These are phyloP conservation scores for Coemansia sp. DNA, from an alignment of 192 early-diverging fungal genomes.

Conservation along the genomic window DNA sequence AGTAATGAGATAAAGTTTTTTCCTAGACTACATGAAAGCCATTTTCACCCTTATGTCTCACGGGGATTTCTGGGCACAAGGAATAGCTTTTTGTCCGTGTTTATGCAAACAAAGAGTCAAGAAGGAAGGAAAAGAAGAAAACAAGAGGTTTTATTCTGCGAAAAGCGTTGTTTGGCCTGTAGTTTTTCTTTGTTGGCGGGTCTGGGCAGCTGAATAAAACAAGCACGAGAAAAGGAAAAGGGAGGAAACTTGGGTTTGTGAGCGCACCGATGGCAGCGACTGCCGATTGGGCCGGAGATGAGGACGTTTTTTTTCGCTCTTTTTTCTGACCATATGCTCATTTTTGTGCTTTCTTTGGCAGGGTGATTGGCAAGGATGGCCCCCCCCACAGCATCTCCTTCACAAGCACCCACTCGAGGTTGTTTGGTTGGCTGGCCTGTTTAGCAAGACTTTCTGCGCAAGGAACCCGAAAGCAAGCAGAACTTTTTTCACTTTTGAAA, in stretches of 20 bases:
- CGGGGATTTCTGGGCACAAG: neutral
- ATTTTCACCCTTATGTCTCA: neutral
- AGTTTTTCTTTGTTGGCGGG: neutral
- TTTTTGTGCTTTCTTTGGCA: neutral
- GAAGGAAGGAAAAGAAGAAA: neutral
- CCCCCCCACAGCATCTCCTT: neutral
- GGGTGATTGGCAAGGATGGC: neutral
- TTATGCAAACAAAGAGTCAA: neutral
- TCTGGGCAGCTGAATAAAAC: neutral
- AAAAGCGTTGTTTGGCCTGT: neutral
- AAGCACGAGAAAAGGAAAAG: neutral
- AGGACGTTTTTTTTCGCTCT: neutral
- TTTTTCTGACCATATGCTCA: no score
- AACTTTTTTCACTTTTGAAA: no score
- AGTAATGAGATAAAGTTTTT: slow-evolving; percentile 1
- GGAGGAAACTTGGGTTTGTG: neutral
- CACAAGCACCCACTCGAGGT: neutral
- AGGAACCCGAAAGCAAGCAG: neutral
- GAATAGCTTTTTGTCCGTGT: neutral
- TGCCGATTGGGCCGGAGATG: neutral
- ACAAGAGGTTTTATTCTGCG: neutral
- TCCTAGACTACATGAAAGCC: neutral
- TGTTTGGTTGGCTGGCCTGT: slow-evolving; percentile 2
- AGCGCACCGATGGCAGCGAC: neutral
- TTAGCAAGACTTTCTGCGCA: neutral